phyloP scores from a whole-genome alignment of 1,139 yeast species.

The Lodderomyces oxycetoniae region DNA sequence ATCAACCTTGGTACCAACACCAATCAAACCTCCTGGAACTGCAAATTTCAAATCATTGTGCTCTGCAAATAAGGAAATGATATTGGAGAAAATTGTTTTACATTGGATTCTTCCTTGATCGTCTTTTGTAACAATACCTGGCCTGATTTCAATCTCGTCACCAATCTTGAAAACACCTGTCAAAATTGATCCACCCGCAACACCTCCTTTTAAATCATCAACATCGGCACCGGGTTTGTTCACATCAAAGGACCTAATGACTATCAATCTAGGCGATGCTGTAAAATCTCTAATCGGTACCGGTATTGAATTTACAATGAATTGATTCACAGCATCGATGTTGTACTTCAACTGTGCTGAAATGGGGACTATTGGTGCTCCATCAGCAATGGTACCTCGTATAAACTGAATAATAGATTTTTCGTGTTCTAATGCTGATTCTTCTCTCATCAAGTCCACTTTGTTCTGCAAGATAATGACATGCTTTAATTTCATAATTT shows the following conservation, averaged over 20 bases:
- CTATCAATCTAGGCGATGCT: slow-evolving; percentile 92
- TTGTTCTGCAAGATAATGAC: slow-evolving; percentile 95
- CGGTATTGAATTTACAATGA: slow-evolving; percentile 92
- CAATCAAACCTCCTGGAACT: slow-evolving; percentile 99
- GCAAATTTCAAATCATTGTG: slow-evolving; percentile 97
- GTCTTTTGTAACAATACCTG: slow-evolving; percentile 96
- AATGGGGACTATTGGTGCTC: slow-evolving; percentile 98
- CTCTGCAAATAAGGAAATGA: slow-evolving; percentile 93
- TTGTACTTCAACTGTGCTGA: slow-evolving; percentile 98
- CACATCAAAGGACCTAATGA: slow-evolving; percentile 97
- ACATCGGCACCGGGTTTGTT: slow-evolving; percentile 99
- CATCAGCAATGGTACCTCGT: slow-evolving; percentile 97
- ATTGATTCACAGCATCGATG: slow-evolving; percentile 97
- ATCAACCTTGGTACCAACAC: slow-evolving; percentile 98
- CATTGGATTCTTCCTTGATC: slow-evolving; percentile 91
- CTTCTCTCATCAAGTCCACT: slow-evolving; percentile 98
- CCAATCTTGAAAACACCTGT: slow-evolving; percentile 96
- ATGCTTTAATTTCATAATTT: slow-evolving; percentile 96
- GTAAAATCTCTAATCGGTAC: slow-evolving; percentile 93
- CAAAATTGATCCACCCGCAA: slow-evolving; percentile 98
- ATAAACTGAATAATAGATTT: slow-evolving; percentile 87
- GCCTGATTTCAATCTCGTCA: slow-evolving; percentile 97
- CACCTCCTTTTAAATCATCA: slow-evolving; percentile 98
- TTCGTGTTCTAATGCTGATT: slow-evolving; percentile 92
- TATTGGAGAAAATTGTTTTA: slow-evolving; percentile 91